Evolutionary conservation across 441 rosid genomes (phyloP).

Genomic region (Adansonia madagascariensis): DNA sequence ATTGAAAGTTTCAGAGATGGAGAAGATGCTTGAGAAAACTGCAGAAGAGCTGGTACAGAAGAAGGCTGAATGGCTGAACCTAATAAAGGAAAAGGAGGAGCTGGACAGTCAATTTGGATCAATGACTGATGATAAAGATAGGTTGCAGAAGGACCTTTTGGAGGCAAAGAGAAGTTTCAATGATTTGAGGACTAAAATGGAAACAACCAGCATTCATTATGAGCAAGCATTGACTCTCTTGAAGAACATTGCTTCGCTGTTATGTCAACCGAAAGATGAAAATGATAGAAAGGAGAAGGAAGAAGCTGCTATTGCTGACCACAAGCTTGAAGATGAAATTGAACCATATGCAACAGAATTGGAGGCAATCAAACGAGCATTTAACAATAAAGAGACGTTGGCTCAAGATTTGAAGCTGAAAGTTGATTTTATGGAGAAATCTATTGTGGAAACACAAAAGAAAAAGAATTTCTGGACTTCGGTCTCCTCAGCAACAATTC

Average conservation of each 20-base stretch:
- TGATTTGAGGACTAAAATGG: slow-evolving; percentile 45
- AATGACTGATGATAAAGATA: slow-evolving; percentile 46
- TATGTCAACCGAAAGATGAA: slow-evolving; percentile 38
- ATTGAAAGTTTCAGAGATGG: slow-evolving; percentile 43
- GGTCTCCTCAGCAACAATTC: slow-evolving; percentile 62
- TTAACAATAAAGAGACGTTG: slow-evolving; percentile 48
- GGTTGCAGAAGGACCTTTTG: slow-evolving; percentile 40
- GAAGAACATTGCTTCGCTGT: slow-evolving; percentile 50
- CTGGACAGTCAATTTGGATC: slow-evolving; percentile 33
- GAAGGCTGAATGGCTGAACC: slow-evolving; percentile 36
- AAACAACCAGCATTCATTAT: slow-evolving; percentile 35
- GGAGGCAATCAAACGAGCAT: slow-evolving; percentile 56
- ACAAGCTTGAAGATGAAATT: slow-evolving; percentile 39
- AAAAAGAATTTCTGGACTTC: slow-evolving; percentile 60
- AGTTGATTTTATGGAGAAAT: slow-evolving; percentile 50
- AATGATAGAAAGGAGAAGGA: slow-evolving; percentile 36
- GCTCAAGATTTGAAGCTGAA: slow-evolving; percentile 61
- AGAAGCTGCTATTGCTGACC: slow-evolving; percentile 31
- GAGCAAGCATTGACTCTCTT: slow-evolving; percentile 46
- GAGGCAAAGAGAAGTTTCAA: slow-evolving; percentile 41
- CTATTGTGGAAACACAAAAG: slow-evolving; percentile 52
- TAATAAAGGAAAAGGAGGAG: slow-evolving; percentile 36
- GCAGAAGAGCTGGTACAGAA: slow-evolving; percentile 35
- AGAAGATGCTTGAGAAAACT: slow-evolving; percentile 40
- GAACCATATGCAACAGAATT: slow-evolving; percentile 43